Evolutionary conservation across 148 eudicot species (phyloP).

Genomic region (Nepenthes gracilis): DNA sequence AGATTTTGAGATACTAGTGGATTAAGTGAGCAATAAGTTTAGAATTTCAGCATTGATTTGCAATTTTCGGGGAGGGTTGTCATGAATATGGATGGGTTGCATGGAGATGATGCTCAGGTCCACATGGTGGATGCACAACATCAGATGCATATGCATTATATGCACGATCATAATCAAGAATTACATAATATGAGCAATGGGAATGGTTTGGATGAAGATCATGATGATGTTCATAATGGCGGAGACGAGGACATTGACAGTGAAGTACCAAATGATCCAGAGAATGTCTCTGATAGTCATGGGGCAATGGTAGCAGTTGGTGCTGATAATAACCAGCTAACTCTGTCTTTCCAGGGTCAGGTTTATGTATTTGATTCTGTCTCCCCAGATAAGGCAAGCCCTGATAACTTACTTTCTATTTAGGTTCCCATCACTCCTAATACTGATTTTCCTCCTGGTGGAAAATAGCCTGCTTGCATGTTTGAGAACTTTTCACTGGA

Average conservation of each 20-base stretch:
- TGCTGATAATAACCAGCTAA: slow-evolving; percentile 53
- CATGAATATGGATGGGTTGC: slow-evolving; percentile 32
- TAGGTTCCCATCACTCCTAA: not conserved
- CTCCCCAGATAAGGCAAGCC: slow-evolving; percentile 58
- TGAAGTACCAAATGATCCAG: slow-evolving; percentile 38
- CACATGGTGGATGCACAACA: slow-evolving; percentile 29
- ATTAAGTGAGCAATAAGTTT: too few relatives aligned
- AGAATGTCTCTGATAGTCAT: slow-evolving; percentile 32
- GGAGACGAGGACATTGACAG: slow-evolving; percentile 41
- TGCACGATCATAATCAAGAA: slow-evolving; percentile 44
- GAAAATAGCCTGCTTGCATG: not conserved
- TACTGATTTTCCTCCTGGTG: not conserved
- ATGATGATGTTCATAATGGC: slow-evolving; percentile 29
- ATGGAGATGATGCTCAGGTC: slow-evolving; percentile 24
- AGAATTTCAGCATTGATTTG: too few relatives aligned
- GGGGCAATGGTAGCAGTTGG: slow-evolving; percentile 27
- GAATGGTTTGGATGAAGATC: slow-evolving; percentile 44
- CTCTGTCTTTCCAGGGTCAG: slow-evolving; percentile 78
- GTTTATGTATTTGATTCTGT: slow-evolving; percentile 75
- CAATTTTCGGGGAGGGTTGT: too few relatives aligned
- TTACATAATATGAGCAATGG: slow-evolving; percentile 54
- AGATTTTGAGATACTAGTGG: too few relatives aligned
- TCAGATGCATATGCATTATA: slow-evolving; percentile 40
- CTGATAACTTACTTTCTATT: not conserved
- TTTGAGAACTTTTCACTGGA: too few relatives aligned